Evolutionary conservation across 306 rosid genomes (phyloP), one percentile per base, ranked within the genome.

Genomic region (Begonia peltatifolia): DNA sequence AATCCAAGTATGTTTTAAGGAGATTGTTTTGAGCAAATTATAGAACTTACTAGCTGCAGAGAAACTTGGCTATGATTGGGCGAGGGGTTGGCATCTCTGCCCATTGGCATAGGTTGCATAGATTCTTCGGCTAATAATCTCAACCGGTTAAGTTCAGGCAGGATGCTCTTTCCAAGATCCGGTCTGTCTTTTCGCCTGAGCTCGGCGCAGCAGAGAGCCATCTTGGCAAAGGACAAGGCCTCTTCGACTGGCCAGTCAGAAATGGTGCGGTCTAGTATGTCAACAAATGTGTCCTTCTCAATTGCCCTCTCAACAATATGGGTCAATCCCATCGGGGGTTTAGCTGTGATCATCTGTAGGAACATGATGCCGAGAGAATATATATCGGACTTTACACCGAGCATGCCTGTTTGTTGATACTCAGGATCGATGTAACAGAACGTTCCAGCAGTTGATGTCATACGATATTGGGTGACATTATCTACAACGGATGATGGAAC

Each of bases 381-480:
- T 50, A 89, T 61, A 49, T 89, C 97, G 9, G 95, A 84, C 49
- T 89, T 89, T 3, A 85, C 95, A 0, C 97, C 97, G 0, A 89
- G 69, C 97, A 89, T 89, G 54, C 97, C 97, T 2, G 97, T 82
- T 50, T 89, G 97, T 62, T 89, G 97, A 63, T 89, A 89, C 68
- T 89, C 97, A 3, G 97, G 97, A 50, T 89, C 97, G 9, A 89
- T 89, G 53, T 89, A 89, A 74, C 95, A 89, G 82, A 89, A 89
- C 0, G 97, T 89, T 53, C 97, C 97, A 0, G 97, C 97, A 0
- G 95, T 74, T 3, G 95, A 79, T 42, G 97, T 89, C 94, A 89
- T 72, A 6, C 66, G 84, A 16, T 85, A 89, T 42, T 89, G 95
- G 1, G 97, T 85, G 57, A 80, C 94, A 0, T 0, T 60, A 54